These are phyloP conservation scores for Darksidea phi DNA, from an alignment of 495 filamentous ascomycete genomes.

Conservation along the genomic window DNA sequence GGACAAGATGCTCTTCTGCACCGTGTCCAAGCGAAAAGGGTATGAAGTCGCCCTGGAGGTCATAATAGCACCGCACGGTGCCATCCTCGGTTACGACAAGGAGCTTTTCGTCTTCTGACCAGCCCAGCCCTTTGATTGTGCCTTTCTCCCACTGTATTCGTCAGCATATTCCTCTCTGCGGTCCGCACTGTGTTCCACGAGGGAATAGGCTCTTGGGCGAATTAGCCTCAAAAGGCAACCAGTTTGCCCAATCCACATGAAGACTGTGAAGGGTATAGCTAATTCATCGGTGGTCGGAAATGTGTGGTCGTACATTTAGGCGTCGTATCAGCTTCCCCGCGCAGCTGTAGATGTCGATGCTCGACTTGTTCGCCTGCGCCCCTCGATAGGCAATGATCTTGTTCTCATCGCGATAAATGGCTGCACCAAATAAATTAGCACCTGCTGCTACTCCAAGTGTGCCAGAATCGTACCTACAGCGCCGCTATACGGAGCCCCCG, in stretches of 20 bases:
- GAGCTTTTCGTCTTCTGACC: conserved; percentile 95
- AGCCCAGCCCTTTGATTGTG: conserved; percentile 82
- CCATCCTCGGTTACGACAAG: conserved; percentile 87
- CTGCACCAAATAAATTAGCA: conserved; percentile 47
- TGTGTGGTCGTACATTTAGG: conserved; percentile 57
- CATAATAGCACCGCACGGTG: conserved; percentile 85
- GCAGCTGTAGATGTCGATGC: conserved; percentile 91
- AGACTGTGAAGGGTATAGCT: no score
- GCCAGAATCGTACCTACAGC: conserved; percentile 68
- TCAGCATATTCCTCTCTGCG: conserved; percentile 24
- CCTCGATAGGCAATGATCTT: conserved; percentile 77
- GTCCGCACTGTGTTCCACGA: no score
- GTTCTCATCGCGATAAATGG: conserved; percentile 82
- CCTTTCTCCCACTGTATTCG: conserved; percentile 80
- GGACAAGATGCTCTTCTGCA: conserved; percentile 82
- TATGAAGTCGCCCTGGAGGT: conserved; percentile 88
- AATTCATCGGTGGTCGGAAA: no score
- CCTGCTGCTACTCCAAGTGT: neutral
- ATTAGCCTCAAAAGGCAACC: no score
- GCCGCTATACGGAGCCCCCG: conserved; percentile 90
- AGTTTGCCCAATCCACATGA: no score
- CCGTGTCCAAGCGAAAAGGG: conserved; percentile 93
- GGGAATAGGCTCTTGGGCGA: no score
- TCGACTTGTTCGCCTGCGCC: conserved; percentile 68
- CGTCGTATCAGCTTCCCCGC: conserved; percentile 78